Conservation (phyloP, 441 rosid species). For the Adansonia grandidieri region DNA sequence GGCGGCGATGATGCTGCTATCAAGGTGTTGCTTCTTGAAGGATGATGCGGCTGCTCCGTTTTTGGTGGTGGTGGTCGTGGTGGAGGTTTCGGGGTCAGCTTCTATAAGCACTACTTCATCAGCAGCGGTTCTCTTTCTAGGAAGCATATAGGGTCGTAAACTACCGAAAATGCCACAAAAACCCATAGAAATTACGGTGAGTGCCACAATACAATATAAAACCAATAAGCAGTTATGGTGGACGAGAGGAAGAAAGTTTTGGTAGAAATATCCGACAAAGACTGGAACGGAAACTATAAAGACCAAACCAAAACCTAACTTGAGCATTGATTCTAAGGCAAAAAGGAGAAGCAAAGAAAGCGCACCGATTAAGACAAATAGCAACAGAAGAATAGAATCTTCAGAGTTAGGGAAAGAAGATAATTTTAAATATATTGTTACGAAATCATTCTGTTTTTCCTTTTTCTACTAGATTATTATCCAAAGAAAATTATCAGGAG, state of each 20-base stretch:
- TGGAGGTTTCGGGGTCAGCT: conserved; percentile 35
- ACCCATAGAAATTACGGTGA: conserved; percentile 33
- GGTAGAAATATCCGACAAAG: conserved; percentile 22
- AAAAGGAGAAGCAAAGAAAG: conserved; percentile 24
- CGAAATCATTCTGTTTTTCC: not conserved
- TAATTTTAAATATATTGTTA: not conserved
- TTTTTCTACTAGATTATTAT: not conserved
- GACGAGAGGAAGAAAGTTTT: not conserved
- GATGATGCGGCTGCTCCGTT: conserved; percentile 31
- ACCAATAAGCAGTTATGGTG: conserved; percentile 7
- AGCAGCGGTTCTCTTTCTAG: conserved; percentile 51
- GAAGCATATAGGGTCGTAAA: conserved; percentile 56
- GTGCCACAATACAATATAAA: conserved; percentile 21
- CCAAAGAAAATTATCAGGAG: not conserved
- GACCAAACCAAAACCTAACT: conserved; percentile 29
- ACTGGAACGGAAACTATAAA: conserved; percentile 32
- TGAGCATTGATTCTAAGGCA: conserved; percentile 30
- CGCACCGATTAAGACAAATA: conserved; percentile 53
- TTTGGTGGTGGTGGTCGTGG: not conserved
- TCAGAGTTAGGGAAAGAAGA: not conserved
- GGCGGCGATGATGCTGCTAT: conserved; percentile 13
- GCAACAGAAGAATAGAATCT: conserved; percentile 38
- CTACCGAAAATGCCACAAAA: conserved; percentile 40
- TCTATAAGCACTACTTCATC: conserved; percentile 49
- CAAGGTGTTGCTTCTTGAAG: conserved; percentile 42